phyloP scores from a whole-genome alignment of 208 protist species.

The Leishmania turanica region DNA sequence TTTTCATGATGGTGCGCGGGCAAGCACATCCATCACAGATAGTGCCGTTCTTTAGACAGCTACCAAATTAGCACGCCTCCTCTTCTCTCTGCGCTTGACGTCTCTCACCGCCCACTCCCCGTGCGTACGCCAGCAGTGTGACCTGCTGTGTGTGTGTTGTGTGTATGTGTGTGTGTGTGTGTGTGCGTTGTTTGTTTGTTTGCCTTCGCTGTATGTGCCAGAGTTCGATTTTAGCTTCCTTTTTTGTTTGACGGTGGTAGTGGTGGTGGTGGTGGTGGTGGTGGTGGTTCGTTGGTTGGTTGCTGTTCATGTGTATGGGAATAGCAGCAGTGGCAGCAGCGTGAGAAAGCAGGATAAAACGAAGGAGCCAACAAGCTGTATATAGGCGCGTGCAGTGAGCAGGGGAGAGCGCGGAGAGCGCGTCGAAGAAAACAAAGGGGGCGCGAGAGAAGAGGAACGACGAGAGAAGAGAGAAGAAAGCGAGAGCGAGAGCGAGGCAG shows the following conservation, averaged over 20 bases:
- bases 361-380: neutral
- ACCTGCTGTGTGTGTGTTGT: neutral
- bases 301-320: neutral
- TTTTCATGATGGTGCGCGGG: neutral
- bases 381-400: neutral
- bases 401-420: neutral
- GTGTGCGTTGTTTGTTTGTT: neutral
- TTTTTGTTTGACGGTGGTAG: too few relatives aligned
- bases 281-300: neutral
- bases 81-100: neutral
- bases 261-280: too few relatives aligned
- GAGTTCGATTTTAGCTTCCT: too few relatives aligned
- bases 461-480: neutral
- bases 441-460: neutral
- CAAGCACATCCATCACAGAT: neutral
- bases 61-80: neutral
- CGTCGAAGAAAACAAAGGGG: neutral
- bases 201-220: too few relatives aligned
- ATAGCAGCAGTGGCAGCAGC: neutral
- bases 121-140: neutral
- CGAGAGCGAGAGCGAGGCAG: neutral
- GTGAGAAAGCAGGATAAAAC: conserved; percentile 1
- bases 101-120: neutral
- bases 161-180: neutral
- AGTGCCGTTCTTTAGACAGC: neutral